phyloP scores from a whole-genome alignment of 2,329 filamentous ascomycete genomes.

The Xylogone sp. region DNA sequence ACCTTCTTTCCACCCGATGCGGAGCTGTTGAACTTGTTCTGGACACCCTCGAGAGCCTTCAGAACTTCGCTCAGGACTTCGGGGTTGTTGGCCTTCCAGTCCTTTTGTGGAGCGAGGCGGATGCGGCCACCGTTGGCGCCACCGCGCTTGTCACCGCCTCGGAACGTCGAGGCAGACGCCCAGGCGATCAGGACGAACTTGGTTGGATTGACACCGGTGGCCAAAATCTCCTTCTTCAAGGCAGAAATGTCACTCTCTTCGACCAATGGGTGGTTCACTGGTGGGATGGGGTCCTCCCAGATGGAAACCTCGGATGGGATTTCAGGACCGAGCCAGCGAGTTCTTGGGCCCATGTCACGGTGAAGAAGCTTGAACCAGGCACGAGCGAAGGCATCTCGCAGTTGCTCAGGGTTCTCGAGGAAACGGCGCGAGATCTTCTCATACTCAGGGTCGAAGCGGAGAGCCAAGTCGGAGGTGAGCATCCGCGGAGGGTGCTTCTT shows the following conservation, averaged over 20 bases:
- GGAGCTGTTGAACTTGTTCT: conserved; percentile 59
- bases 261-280: conserved; percentile 52
- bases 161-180: conserved; percentile 69
- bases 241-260: conserved; percentile 58
- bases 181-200: conserved; percentile 65
- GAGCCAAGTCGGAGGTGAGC: conserved; percentile 71
- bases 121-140: conserved; percentile 79
- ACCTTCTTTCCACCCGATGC: conserved; percentile 59
- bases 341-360: conserved; percentile 71
- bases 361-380: conserved; percentile 85
- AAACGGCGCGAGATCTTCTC: conserved; percentile 73
- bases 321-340: conserved; percentile 72
- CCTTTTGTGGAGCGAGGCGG: conserved; percentile 66
- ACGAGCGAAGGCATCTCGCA: conserved; percentile 64
- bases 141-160: conserved; percentile 74
- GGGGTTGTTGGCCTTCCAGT: conserved; percentile 75
- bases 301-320: conserved; percentile 64
- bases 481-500: conserved; percentile 74
- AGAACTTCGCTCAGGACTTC: conserved; percentile 60
- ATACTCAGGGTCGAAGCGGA: conserved; percentile 68
- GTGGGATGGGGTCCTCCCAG: conserved; percentile 73
- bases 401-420: conserved; percentile 64
- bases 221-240: conserved; percentile 67
- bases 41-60: conserved; percentile 56
- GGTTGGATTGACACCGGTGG: conserved; percentile 53